phyloP scores from a whole-genome alignment of 331 rosid genomes.

The Erythrophleum ivorense region DNA sequence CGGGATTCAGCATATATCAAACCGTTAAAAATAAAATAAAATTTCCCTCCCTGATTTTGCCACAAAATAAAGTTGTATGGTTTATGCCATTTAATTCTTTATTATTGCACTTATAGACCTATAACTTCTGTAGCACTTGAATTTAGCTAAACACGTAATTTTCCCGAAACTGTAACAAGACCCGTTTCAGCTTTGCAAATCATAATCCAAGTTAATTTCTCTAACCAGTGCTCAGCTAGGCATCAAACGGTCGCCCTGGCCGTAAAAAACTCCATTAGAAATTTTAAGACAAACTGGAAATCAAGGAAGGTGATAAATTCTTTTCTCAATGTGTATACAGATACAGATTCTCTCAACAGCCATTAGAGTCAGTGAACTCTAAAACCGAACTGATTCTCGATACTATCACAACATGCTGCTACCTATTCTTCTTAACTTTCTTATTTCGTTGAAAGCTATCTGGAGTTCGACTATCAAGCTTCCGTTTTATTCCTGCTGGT shows the following conservation, averaged over 20 bases:
- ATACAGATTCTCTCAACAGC: background rate
- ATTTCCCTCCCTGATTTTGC: too few species aligned
- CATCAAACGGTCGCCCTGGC: background rate
- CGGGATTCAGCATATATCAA: too few species aligned
- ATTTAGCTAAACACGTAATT: too few species aligned
- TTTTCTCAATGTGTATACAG: slow-evolving; percentile 27
- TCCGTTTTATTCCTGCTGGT: slow-evolving; percentile 75
- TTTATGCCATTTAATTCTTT: too few species aligned
- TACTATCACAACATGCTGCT: slow-evolving; percentile 40
- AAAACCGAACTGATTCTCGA: background rate
- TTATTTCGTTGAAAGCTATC: slow-evolving; percentile 56
- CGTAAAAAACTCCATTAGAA: background rate
- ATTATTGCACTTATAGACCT: too few species aligned
- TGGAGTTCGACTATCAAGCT: slow-evolving; percentile 84
- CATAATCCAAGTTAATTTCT: too few species aligned
- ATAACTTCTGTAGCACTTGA: too few species aligned
- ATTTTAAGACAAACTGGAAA: background rate
- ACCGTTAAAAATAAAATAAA: too few species aligned
- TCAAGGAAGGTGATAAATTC: background rate
- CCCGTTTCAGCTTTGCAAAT: too few species aligned
- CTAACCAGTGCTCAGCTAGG: background rate
- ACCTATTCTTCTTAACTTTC: slow-evolving; percentile 63
- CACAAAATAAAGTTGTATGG: too few species aligned
- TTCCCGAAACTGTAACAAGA: too few species aligned
- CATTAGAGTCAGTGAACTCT: background rate